Percentiles rank a stretch among this genome's conserved stretches.
phyloP scores from a whole-genome alignment of 78 protist genomes.

The Monocercomonoides exilis region DNA sequence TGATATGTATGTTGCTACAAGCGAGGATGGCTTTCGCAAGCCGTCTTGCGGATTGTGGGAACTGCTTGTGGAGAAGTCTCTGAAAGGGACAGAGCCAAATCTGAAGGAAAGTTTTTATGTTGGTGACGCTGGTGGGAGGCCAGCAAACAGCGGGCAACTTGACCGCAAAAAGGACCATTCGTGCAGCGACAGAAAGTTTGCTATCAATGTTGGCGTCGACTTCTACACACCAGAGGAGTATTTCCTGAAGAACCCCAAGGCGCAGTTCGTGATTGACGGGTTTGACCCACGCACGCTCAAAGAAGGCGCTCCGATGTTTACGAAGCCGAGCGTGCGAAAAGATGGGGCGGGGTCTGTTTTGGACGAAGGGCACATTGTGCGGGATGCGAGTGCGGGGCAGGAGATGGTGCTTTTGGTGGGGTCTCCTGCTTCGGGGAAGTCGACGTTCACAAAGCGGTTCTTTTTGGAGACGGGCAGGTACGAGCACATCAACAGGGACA shows the following conservation, averaged over 20 bases:
- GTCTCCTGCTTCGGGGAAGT: conserved; percentile 62
- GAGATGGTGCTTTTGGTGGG: conserved; percentile 60
- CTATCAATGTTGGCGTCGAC: conserved; percentile 37
- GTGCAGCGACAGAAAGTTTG: conserved; percentile 59
- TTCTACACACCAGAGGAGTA: conserved; percentile 72
- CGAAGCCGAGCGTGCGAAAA: background rate
- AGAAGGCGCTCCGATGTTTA: background rate
- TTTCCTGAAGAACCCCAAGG: conserved; percentile 43
- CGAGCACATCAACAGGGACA: conserved; percentile 43
- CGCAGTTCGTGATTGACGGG: conserved; percentile 18
- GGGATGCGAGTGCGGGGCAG: background rate
- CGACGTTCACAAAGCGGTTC: conserved; percentile 41
- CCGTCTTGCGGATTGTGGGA: conserved; percentile 46
- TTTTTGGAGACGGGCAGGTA: conserved; percentile 38
- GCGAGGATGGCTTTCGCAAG: conserved; percentile 24
- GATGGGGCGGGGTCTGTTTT: background rate
- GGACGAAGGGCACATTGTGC: background rate
- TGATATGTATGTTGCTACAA: conserved; percentile 17
- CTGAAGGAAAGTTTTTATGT: conserved; percentile 34
- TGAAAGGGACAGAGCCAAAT: conserved; percentile 13
- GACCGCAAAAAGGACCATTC: conserved; percentile 55
- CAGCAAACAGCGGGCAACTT: conserved; percentile 27
- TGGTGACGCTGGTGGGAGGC: conserved; percentile 75
- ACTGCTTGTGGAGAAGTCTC: conserved; percentile 2
- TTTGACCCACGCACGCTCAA: background rate